Evolutionary conservation across 352 stramenopile species (phyloP), one percentile per base, ranked within the genome.

Genomic region (Phytophthora agathidicida): DNA sequence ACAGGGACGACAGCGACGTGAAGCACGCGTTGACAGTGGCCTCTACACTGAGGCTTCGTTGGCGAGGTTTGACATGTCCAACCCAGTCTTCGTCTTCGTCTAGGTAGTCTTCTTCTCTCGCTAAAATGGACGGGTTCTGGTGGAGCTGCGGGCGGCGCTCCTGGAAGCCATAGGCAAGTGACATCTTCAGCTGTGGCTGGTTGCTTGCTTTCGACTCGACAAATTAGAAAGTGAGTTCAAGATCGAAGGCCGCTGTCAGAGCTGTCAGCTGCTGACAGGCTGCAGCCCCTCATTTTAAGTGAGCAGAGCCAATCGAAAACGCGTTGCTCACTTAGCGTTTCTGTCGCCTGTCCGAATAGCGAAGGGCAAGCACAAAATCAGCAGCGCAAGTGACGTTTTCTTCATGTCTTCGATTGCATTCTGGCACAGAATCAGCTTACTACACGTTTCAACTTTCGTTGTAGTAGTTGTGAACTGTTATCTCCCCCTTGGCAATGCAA

Each of bases 21-120:
- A 65, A 37, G 46, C 36, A 63, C 26, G 45, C 58, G 19, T 17
- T 52, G 5, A 65, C 19, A 24, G 46, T 17, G 7, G 27, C 16
- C 26, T 59, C 55, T 5, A 59, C 38, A 17, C 55, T 65, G 13
- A 47, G 52, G 30, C 37, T 47, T 50, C 55, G 46, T 27, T 23
- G 36, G 13, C 55, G 46, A 2, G 23, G 46, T 9, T 46, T 46
- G 16, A 33, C 38, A 11, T 46, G 22, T 16, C 38, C 46, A 7
- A 59, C 38, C 55, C 55, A 65, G 31, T 65, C n/a, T n/a, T n/a
- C 55, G 3, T 52, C 55, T 17, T 65, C 46, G 24, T 65, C 46
- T 7, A 51, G 28, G 10, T 52, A 38, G 9, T 52, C 36, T 47
- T 47, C 53, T 11, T 17, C 42, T 13, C 42, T 49, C 5, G 31